Conservation (phyloP, 1,284 basidiomycete species). For the Cronartium ribicola region DNA sequence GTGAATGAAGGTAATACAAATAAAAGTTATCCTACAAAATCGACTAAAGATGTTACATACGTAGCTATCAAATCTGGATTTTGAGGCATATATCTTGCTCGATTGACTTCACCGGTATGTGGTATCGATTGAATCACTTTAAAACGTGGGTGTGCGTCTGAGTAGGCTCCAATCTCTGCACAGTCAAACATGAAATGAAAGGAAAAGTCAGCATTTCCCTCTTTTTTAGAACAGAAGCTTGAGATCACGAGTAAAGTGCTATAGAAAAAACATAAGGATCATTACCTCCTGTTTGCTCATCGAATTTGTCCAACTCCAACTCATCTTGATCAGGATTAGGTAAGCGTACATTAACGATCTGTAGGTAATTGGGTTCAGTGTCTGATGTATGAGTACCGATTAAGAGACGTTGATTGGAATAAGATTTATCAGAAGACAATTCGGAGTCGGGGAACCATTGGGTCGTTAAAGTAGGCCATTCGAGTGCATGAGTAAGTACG, state of each 20-base stretch:
- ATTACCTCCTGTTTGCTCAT: constrained; percentile 75
- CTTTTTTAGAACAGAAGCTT: not conserved
- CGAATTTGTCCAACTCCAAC: constrained; percentile 74
- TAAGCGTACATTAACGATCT: constrained; percentile 90
- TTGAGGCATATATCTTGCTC: constrained; percentile 97
- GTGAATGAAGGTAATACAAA: not conserved
- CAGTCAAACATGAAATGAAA: not conserved
- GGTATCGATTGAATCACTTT: constrained; percentile 91
- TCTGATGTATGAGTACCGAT: constrained; percentile 97
- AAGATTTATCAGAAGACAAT: constrained; percentile 80
- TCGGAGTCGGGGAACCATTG: constrained; percentile 94
- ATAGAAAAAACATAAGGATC: not conserved
- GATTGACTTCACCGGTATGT: constrained; percentile 92
- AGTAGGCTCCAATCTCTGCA: constrained; percentile 75
- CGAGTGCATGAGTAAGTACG: constrained; percentile 93
- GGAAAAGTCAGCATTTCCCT: constrained; percentile 16
- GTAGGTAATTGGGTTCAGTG: constrained; percentile 89
- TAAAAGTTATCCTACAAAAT: not conserved
- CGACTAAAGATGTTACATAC: not conserved
- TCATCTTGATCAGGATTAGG: constrained; percentile 71
- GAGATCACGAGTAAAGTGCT: constrained; percentile 21
- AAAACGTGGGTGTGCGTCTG: constrained; percentile 72
- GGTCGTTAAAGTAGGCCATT: constrained; percentile 96
- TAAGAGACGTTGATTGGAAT: constrained; percentile 85
- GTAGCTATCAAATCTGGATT: constrained; percentile 96